Percentiles rank a stretch among this genome's conserved stretches.
Evolutionary conservation across 345 rosid genomes (phyloP).

Genomic region (Rhizophora apiculata): DNA sequence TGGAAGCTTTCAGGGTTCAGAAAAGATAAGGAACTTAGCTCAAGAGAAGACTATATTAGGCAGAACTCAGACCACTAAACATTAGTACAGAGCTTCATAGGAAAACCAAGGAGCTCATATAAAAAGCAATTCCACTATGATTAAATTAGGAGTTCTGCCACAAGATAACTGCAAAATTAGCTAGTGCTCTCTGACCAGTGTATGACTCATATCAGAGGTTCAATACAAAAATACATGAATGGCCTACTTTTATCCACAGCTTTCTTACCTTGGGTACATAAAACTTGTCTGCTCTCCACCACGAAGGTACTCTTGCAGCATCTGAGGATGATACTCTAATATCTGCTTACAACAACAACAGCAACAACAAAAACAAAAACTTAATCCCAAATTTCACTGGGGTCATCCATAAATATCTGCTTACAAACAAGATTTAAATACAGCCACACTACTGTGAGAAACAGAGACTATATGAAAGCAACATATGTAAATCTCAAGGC

Average conservation of each 20-base stretch:
- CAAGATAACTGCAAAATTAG: not conserved
- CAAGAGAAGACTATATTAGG: not conserved
- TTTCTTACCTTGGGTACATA: conserved; percentile 80
- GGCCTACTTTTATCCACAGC: not conserved
- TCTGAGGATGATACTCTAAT: conserved; percentile 94
- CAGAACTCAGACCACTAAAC: not conserved
- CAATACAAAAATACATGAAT: not conserved
- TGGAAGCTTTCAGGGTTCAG: not conserved
- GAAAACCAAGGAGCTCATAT: not conserved
- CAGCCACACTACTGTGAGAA: conserved; percentile 1
- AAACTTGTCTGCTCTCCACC: conserved; percentile 98
- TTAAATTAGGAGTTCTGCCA: not conserved
- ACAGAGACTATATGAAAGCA: conserved; percentile 6
- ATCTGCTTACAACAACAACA: conserved; percentile 46
- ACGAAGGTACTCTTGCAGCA: conserved; percentile 86
- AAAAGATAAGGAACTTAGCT: not conserved
- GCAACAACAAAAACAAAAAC: too few relatives aligned
- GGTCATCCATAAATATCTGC: too few relatives aligned
- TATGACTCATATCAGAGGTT: not conserved
- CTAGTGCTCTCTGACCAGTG: not conserved
- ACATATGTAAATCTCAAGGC: conserved; percentile 11
- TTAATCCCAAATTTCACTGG: too few relatives aligned
- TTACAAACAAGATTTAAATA: conserved; percentile 13
- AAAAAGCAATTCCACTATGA: not conserved
- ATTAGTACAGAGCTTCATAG: not conserved